Evolutionary conservation across 345 rosid species (phyloP).

Genomic region (Boechera stricta): DNA sequence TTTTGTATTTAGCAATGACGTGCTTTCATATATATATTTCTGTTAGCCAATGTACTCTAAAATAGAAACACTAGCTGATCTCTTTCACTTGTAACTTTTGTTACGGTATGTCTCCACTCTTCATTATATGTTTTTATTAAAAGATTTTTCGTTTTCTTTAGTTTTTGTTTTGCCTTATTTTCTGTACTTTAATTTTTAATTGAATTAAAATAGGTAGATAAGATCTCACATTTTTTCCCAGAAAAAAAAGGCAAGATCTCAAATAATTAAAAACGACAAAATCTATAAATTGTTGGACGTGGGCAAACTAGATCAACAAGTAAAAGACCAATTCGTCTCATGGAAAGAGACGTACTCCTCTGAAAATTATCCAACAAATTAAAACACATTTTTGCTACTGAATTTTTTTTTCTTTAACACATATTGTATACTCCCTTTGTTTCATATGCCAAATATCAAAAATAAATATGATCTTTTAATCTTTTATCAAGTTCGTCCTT

Average conservation of each 20-base stretch:
- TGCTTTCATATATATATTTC: not conserved
- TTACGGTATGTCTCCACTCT: not conserved
- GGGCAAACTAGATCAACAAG: constrained; percentile 20
- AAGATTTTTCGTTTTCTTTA: not conserved
- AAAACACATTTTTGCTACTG: not conserved
- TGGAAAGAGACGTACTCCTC: constrained; percentile 1
- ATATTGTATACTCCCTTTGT: too few species aligned
- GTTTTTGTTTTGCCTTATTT: not conserved
- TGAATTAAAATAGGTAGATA: not conserved
- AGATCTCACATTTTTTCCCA: not conserved
- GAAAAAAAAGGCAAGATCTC: not conserved
- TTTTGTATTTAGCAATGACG: too few species aligned
- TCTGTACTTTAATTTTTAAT: not conserved
- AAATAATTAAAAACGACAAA: constrained; percentile 5
- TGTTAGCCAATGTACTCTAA: not conserved
- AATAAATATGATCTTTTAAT: too few species aligned
- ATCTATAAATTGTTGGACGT: constrained; percentile 17
- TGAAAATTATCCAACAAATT: not conserved
- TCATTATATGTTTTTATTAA: not conserved
- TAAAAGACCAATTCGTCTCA: constrained; percentile 17
- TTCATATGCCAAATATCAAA: too few species aligned
- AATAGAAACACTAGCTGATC: not conserved
- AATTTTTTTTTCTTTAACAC: too few species aligned
- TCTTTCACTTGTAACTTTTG: not conserved
- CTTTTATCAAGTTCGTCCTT: too few species aligned